A percentile compares a stretch with the other conserved stretches of the same genome.
Conservation (phyloP, 225 moss, liverwort and hornwort genomes). For the Climacium dendroides region DNA sequence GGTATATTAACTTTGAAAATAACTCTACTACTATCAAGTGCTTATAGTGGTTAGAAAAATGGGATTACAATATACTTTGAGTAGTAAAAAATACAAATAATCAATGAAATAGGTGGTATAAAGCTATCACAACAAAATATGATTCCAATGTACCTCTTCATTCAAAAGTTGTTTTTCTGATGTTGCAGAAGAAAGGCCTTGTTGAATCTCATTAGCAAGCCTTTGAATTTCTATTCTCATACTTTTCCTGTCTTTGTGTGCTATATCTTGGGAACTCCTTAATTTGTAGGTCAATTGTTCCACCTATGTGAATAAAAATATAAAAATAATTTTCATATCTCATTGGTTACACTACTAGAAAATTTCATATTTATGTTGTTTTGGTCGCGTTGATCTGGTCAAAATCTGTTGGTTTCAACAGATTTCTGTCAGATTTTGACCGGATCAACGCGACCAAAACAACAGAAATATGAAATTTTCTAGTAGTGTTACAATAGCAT, state of each 20-base stretch:
- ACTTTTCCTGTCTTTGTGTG: constrained; percentile 25
- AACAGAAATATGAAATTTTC: too few relatives aligned
- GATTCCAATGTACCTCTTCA: constrained; percentile 2
- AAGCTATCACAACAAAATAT: not conserved
- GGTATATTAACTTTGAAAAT: not conserved
- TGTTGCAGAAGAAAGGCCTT: not conserved
- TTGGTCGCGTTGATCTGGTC: too few relatives aligned
- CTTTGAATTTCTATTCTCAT: constrained; percentile 42
- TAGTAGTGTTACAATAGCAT: too few relatives aligned
- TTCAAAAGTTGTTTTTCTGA: constrained; percentile 11
- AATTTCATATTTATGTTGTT: too few relatives aligned
- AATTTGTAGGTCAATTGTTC: constrained; percentile 21
- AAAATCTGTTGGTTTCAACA: too few relatives aligned
- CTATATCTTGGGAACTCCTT: constrained; percentile 20
- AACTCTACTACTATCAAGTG: not conserved
- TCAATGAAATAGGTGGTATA: not conserved
- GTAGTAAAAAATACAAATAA: not conserved
- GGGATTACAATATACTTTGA: not conserved
- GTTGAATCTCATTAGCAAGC: constrained; percentile 25
- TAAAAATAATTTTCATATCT: not conserved
- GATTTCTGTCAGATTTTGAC: too few relatives aligned
- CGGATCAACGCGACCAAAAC: too few relatives aligned
- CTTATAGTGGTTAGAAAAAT: not conserved
- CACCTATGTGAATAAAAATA: not conserved
- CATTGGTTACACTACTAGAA: not conserved